These are phyloP conservation scores for Elsinoe fawcettii DNA, from an alignment of 2,329 filamentous ascomycete species.

Conservation along the genomic window DNA sequence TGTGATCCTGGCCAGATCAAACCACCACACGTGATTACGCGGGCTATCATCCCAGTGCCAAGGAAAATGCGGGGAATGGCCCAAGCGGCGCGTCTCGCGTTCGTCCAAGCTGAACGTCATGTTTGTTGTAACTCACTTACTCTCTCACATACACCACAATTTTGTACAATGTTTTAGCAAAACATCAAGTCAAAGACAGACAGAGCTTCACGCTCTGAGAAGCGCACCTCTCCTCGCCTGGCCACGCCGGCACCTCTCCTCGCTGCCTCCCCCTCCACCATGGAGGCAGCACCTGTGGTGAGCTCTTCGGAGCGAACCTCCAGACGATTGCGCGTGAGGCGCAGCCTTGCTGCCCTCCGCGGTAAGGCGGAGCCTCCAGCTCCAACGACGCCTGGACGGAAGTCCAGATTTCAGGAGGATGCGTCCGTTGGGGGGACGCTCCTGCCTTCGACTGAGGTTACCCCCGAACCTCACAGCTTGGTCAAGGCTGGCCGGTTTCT, in stretches of 20 bases:
- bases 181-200: neutral
- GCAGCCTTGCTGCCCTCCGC: conserved; percentile 9
- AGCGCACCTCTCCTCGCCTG: neutral
- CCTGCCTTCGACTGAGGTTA: neutral
- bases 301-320: conserved; percentile 10
- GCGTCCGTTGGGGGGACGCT: conserved; percentile 9
- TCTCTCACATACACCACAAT: neutral
- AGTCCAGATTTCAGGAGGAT: conserved; percentile 14
- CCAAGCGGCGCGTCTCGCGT: conserved; percentile 4
- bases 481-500: conserved; percentile 45
- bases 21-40: neutral
- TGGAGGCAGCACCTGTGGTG: neutral
- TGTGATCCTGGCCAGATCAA: too few species aligned
- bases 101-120: neutral
- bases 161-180: conserved; percentile 9
- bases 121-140: neutral
- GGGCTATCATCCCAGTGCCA: neutral
- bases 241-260: neutral
- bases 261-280: neutral
- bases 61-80: neutral
- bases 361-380: neutral
- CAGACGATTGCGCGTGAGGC: neutral
- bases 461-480: neutral
- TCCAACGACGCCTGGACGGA: conserved; percentile 5
- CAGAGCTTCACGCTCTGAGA: conserved; percentile 1